These are phyloP conservation scores for Novymonas esmeraldas DNA, from an alignment of 208 protist species.

Conservation along the genomic window DNA sequence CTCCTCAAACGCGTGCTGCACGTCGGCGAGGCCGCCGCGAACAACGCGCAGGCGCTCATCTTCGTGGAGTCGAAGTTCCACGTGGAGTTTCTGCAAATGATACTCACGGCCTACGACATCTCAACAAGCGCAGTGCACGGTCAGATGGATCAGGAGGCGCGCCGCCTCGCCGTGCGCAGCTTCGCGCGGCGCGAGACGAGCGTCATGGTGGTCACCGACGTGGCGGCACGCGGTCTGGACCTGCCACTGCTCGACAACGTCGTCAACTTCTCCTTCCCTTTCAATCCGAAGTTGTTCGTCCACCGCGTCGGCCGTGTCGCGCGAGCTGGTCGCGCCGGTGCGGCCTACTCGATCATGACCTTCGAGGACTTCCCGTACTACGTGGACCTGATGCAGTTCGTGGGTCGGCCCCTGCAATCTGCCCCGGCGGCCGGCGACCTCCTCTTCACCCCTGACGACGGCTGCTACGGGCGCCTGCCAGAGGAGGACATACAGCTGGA, in stretches of 20 bases:
- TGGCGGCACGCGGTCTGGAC: constrained; percentile 99
- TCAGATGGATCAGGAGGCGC: constrained; percentile 97
- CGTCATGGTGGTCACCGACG: constrained; percentile 99
- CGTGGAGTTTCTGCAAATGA: constrained; percentile 95
- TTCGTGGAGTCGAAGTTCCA: constrained; percentile 98
- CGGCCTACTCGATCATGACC: constrained; percentile 95
- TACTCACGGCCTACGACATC: constrained; percentile 90
- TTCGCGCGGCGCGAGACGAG: constrained; percentile 91
- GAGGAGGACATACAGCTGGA: constrained; percentile 89
- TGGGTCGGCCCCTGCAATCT: constrained; percentile 76
- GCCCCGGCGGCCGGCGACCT: constrained; percentile 53
- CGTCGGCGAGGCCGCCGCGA: constrained; percentile 43
- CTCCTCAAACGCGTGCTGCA: constrained; percentile 91
- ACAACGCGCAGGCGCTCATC: constrained; percentile 93
- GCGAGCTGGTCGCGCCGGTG: constrained; percentile 96
- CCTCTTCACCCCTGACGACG: constrained; percentile 83
- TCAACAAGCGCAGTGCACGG: constrained; percentile 93
- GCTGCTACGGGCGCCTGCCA: constrained; percentile 87
- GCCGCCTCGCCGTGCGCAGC: constrained; percentile 94
- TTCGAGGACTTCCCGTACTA: constrained; percentile 97
- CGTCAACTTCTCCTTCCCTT: constrained; percentile 99
- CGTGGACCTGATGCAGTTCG: constrained; percentile 88
- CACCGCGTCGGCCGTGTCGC: constrained; percentile 98
- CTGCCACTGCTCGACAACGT: constrained; percentile 99
- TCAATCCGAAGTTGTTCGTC: constrained; percentile 98